Evolutionary conservation across 169 alveolate species (phyloP).

Genomic region (Plasmodium cynomolgi): DNA sequence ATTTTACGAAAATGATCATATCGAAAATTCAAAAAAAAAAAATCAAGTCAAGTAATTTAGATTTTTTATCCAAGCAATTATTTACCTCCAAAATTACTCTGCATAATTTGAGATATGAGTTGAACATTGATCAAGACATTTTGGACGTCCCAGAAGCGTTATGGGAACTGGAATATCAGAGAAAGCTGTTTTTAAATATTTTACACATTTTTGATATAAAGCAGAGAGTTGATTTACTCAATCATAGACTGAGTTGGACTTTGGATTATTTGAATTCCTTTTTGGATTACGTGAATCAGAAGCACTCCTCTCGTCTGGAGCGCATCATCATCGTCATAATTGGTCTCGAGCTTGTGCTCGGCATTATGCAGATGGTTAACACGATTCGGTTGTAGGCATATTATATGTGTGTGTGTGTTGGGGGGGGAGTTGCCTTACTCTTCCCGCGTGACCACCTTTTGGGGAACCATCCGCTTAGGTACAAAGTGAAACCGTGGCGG

Average conservation of each 20-base stretch:
- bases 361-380: slow-evolving; percentile 74
- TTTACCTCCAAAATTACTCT: slow-evolving; percentile 65
- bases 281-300: slow-evolving; percentile 81
- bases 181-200: slow-evolving; percentile 74
- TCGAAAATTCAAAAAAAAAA: slow-evolving; percentile 62
- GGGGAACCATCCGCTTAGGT: no score
- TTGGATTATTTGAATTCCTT: slow-evolving; percentile 81
- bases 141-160: slow-evolving; percentile 80
- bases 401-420: neutral
- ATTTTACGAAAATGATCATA: slow-evolving; percentile 73
- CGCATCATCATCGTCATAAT: slow-evolving; percentile 80
- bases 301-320: slow-evolving; percentile 83
- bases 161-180: slow-evolving; percentile 82
- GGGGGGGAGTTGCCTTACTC: neutral
- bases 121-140: slow-evolving; percentile 76
- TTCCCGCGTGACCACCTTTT: neutral
- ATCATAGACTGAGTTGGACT: slow-evolving; percentile 81
- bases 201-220: slow-evolving; percentile 77
- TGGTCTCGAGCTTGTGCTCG: slow-evolving; percentile 81
- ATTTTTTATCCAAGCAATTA: slow-evolving; percentile 60
- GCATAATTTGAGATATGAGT: slow-evolving; percentile 66
- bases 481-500: no score
- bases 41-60: slow-evolving; percentile 66
- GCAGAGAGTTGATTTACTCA: slow-evolving; percentile 80
- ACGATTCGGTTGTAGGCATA: slow-evolving; percentile 9